Base-by-base conservation (phyloP, 352 stramenopile species). In the Globisporangium ultimum region DNA sequence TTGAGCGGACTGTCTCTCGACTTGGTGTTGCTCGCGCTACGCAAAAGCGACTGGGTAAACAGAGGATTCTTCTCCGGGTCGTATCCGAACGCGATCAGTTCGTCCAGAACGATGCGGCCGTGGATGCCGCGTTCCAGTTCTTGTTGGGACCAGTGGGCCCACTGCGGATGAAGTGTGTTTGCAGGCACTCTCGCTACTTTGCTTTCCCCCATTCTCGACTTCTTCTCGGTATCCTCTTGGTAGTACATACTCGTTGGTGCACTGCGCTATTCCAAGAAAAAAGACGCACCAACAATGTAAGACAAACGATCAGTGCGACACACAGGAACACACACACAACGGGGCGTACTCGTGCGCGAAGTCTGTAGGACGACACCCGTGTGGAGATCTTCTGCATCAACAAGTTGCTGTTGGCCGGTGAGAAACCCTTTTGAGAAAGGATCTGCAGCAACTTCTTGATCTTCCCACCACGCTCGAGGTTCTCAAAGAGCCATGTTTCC, bases 361-460 rank as follows among this genome's bases (percentile, higher is more conserved):
- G 58, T 14, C 57, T 61, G 32, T 72, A 66, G 5, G 78, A 89
- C 17, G 82, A 89, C 3, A 70, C 64, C 22, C 70, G 71, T 1
- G 74, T 49, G 0, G 82, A 89, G 6, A 91, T 80, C 50, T 64
- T 76, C 58, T 91, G 77, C 79, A 91, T 89, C 6, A 91, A 49
- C 13, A 21, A 2, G n/a, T 49, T 11, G 40, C 84, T 89, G 2
- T 71, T 69, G 3, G 79, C 72, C 24, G 81, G 65, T 8, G 76
- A 69, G 28, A 91, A 91, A 0, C 78, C 82, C 36, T 91, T 89
- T 8, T 87, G 69, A 0, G 62, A 54, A 13, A 91, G 63, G 22
- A 74, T 78, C 1, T 66, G 63, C 60, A 91, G 70, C 20, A 91
- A 28, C 24, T 87, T 89, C 34, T 67, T 72, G 12, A 60, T 28